Evolutionary conservation across 192 early-diverging fungal species (phyloP), one percentile per base, ranked within the genome.

Genomic region (Entophlyctis luteolus): DNA sequence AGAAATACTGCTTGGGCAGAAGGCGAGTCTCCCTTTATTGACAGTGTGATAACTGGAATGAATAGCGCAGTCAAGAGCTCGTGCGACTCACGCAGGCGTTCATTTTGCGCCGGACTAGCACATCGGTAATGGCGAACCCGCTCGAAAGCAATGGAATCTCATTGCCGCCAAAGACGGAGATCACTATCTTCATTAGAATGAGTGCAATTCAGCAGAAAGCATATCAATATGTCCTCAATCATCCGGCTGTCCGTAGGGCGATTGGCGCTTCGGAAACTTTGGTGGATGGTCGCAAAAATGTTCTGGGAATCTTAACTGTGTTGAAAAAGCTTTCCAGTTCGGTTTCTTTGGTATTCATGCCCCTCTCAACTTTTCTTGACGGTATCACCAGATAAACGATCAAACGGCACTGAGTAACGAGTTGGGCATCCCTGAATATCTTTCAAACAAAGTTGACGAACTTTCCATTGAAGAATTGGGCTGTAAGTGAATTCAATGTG

Each of bases 111-210:
- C 79, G 88, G 14, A 87, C 87, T 0, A 63, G 29, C 33, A 74
- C 75, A 23, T 54, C 36, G 49, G 33, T 65, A 2, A 37, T 49
- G 16, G 50, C 49, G 14, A 75, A 73, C 20, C 48, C 77, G 27
- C 74, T 79, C 2, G 86, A 77, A 54, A 67, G 76, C 59, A 85
- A 82, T 49, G n/a, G n/a, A n/a, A n/a, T n/a, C n/a, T n/a, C n/a
- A n/a, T 68, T 90, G 23, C 87, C 84, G 28, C 72, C 78, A 0
- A 88, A 88, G 74, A 72, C 76, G 8, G 84, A 87, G 38, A 18
- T 80, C 22, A 79, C 86, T 4, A 48, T 89, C 1, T 85, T 87
- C 73, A 79, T 77, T 35, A 52, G 65, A 14, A 81, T 81, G 0
- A 75, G 80, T 0, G 32, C 23, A 20, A 8, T 81, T 37, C 85